phyloP scores from a whole-genome alignment of 2,329 filamentous ascomycete species.

The Ambrosiella beaveri region DNA sequence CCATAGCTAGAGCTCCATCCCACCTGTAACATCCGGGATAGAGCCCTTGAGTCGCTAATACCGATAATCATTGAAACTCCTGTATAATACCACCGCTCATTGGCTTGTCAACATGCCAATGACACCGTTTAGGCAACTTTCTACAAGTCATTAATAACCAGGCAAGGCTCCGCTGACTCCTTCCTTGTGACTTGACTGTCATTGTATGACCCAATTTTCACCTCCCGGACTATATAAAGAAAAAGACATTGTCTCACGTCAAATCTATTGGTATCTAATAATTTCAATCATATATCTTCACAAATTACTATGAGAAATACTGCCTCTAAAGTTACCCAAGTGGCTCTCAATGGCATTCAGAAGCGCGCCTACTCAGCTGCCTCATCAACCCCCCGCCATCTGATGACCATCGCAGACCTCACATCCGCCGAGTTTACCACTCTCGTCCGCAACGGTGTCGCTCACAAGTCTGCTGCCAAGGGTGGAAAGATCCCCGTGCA shows the following conservation, averaged over 20 bases:
- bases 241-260: background rate
- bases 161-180: background rate
- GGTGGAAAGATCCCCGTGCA: conserved; percentile 41
- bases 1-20: background rate
- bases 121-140: background rate
- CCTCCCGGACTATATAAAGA: background rate
- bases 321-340: conserved; percentile 20
- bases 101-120: background rate
- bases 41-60: background rate
- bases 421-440: conserved; percentile 60
- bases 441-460: conserved; percentile 65
- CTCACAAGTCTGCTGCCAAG: conserved; percentile 64
- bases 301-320: conserved; percentile 20
- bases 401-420: conserved; percentile 82
- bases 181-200: background rate
- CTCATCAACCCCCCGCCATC: conserved; percentile 47
- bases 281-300: background rate
- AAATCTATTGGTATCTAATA: background rate
- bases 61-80: background rate
- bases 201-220: background rate
- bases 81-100: background rate
- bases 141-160: background rate
- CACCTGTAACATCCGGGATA: background rate
- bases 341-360: conserved; percentile 21
- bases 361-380: conserved; percentile 27